Evolutionary conservation across 139 green algal genomes (phyloP).

Genomic region (Nannochloris sp.): DNA sequence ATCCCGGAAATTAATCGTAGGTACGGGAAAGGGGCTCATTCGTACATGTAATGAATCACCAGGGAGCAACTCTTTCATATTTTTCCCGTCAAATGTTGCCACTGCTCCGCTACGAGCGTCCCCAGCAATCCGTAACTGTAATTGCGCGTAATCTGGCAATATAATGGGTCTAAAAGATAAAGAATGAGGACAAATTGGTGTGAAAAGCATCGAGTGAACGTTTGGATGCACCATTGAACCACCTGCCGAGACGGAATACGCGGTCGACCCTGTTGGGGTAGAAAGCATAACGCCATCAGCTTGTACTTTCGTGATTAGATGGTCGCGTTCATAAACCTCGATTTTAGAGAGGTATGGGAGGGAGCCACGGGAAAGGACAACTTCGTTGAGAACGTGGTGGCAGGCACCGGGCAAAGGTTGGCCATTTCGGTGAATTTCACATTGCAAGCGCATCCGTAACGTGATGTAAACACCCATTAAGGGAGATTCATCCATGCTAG

Average conservation of each 20-base stretch:
- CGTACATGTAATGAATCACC: constrained; percentile 75
- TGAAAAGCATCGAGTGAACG: constrained; percentile 87
- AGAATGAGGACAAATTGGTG: constrained; percentile 92
- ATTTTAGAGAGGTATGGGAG: constrained; percentile 90
- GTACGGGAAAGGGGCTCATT: constrained; percentile 91
- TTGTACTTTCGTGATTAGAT: constrained; percentile 80
- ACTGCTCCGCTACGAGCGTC: constrained; percentile 74
- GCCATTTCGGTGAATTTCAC: constrained; percentile 51
- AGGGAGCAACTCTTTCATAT: constrained; percentile 61
- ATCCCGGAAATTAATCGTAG: constrained; percentile 91
- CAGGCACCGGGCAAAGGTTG: constrained; percentile 1
- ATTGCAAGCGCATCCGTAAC: constrained; percentile 91
- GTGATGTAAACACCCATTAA: constrained; percentile 85
- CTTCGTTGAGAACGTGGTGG: constrained; percentile 89
- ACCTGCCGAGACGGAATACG: constrained; percentile 89
- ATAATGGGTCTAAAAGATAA: constrained; percentile 95
- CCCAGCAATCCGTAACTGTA: constrained; percentile 70
- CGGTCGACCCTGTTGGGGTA: constrained; percentile 90
- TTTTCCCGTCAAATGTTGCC: constrained; percentile 95
- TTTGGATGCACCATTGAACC: constrained; percentile 88
- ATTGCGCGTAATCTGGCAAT: constrained; percentile 87
- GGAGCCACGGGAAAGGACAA: constrained; percentile 86
- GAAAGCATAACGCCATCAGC: constrained; percentile 93
- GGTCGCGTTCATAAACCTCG: constrained; percentile 75
- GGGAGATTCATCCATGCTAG: neutral